These are phyloP conservation scores for Trichosporon sp. DNA, from an alignment of 1,284 basidiomycete species.

Conservation along the genomic window DNA sequence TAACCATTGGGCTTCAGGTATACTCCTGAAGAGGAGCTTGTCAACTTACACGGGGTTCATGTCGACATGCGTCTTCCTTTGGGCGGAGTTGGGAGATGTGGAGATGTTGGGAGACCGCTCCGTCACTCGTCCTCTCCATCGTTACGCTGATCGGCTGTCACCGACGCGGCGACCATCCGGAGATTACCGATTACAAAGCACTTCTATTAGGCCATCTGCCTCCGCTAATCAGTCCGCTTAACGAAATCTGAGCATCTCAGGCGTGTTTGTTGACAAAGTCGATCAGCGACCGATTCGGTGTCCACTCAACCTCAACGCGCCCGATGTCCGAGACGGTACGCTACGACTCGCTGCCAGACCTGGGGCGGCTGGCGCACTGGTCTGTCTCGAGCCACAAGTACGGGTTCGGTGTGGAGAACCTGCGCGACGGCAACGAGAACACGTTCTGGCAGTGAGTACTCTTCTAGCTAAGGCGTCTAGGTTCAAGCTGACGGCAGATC, in stretches of 20 bases:
- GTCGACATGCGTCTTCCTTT: not conserved
- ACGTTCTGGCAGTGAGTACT: constrained; percentile 94
- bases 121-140: not conserved
- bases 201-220: not conserved
- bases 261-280: not conserved
- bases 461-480: not conserved
- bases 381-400: constrained; percentile 96
- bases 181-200: not conserved
- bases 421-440: constrained; percentile 79
- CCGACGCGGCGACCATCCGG: not conserved
- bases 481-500: constrained; percentile 58
- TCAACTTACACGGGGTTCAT: constrained; percentile 14
- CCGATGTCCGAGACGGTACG: not conserved
- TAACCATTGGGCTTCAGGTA: too few relatives aligned
- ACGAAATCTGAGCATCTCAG: not conserved
- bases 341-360: constrained; percentile 25
- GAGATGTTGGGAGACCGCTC: not conserved
- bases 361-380: constrained; percentile 73
- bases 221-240: not conserved
- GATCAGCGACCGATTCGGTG: not conserved
- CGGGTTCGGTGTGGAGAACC: constrained; percentile 88
- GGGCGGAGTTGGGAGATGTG: not conserved
- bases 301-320: not conserved
- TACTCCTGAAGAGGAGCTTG: too few relatives aligned
- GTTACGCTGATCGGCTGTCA: not conserved